Evolutionary conservation across 805 yeast species (phyloP).

Genomic region (Zygosaccharomyces rouxii): DNA sequence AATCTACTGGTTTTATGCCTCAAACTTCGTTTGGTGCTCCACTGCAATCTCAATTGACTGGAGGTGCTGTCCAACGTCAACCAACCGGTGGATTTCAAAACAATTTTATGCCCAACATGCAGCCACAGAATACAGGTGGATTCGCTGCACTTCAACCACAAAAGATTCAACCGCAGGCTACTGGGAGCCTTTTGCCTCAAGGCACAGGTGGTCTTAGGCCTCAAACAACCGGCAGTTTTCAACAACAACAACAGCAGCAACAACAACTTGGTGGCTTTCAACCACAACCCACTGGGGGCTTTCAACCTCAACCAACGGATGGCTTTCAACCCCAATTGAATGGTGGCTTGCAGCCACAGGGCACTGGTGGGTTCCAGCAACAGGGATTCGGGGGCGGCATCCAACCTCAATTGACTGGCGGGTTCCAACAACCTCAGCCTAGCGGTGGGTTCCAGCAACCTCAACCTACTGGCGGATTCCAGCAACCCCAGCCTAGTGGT

Average conservation of each 20-base stretch:
- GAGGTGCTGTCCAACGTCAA: slow-evolving; percentile 34
- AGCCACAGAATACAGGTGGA: slow-evolving; percentile 50
- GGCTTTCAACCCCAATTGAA: slow-evolving; percentile 37
- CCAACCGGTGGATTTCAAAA: slow-evolving; percentile 41
- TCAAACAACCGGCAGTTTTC: slow-evolving; percentile 33
- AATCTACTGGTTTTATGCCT: slow-evolving; percentile 41
- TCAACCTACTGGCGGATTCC: slow-evolving; percentile 25
- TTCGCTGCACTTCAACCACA: slow-evolving; percentile 5
- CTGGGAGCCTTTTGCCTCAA: slow-evolving; percentile 11
- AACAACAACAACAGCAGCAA: slow-evolving; percentile 31
- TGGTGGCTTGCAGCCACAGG: slow-evolving; percentile 45
- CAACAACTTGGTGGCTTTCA: slow-evolving; percentile 33
- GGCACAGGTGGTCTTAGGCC: slow-evolving; percentile 9
- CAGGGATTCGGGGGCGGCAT: slow-evolving; percentile 39
- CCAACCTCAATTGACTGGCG: slow-evolving; percentile 47
- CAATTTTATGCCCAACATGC: slow-evolving; percentile 32
- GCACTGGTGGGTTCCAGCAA: slow-evolving; percentile 48
- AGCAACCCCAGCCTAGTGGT: slow-evolving; percentile 25
- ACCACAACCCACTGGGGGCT: slow-evolving; percentile 39
- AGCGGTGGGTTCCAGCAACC: slow-evolving; percentile 32
- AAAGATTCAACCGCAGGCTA: slow-evolving; percentile 4
- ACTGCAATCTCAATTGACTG: slow-evolving; percentile 26
- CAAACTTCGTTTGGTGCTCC: slow-evolving; percentile 38
- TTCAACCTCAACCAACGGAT: slow-evolving; percentile 53
- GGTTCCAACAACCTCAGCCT: slow-evolving; percentile 42